Evolutionary conservation across 106 monocot species (phyloP).

Genomic region (Posidonia australis): DNA sequence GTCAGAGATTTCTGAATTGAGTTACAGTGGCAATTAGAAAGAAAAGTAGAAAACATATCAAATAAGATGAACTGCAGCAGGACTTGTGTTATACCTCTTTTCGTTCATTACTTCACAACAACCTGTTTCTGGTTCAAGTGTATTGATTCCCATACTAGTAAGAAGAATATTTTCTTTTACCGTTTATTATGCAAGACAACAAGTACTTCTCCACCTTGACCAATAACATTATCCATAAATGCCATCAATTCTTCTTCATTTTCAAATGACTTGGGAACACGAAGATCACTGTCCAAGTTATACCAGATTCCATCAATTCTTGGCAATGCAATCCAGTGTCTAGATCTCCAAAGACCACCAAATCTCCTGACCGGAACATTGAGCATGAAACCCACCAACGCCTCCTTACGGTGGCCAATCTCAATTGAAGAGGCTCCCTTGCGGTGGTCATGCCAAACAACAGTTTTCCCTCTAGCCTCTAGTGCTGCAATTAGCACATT

Average conservation of each 20-base stretch:
- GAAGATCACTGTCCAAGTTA: slow-evolving; percentile 83
- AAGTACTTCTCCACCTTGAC: slow-evolving; percentile 55
- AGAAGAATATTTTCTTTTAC: slow-evolving; percentile 6
- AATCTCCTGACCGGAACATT: slow-evolving; percentile 48
- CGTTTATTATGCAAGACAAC: slow-evolving; percentile 36
- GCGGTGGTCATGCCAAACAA: slow-evolving; percentile 87
- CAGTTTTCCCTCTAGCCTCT: slow-evolving; percentile 38
- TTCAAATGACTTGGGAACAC: slow-evolving; percentile 33
- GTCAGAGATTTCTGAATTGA: too few relatives aligned
- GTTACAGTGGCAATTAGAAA: too few relatives aligned
- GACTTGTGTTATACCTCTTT: too few relatives aligned
- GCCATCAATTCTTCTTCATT: slow-evolving; percentile 21
- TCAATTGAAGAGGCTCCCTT: slow-evolving; percentile 48
- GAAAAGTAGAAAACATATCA: too few relatives aligned
- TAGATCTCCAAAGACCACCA: slow-evolving; percentile 60
- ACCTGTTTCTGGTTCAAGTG: too few relatives aligned
- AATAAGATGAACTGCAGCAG: too few relatives aligned
- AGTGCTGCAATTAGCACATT: slow-evolving; percentile 88
- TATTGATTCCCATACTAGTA: too few relatives aligned
- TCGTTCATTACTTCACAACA: too few relatives aligned
- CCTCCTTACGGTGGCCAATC: slow-evolving; percentile 12
- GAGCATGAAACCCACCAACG: slow-evolving; percentile 62
- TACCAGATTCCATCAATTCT: slow-evolving; percentile 62
- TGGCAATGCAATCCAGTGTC: slow-evolving; percentile 80
- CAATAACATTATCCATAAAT: slow-evolving; percentile 39